Conservation (phyloP, 2,329 filamentous ascomycete species). For the Xylaria sp. region DNA sequence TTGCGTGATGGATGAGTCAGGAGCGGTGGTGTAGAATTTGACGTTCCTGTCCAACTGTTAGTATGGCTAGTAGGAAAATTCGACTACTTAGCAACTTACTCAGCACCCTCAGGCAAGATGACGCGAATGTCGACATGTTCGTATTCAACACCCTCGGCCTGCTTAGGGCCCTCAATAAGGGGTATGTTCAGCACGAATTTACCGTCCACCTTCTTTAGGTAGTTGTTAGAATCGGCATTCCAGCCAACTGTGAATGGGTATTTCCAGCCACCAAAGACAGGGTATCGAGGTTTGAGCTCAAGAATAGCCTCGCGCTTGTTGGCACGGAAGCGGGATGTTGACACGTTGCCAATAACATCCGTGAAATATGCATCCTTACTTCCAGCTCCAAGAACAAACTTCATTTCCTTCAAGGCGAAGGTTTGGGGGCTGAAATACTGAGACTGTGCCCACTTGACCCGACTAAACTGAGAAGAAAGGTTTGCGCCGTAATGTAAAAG, state of each 20-base stretch:
- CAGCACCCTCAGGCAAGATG: constrained; percentile 89
- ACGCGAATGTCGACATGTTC: constrained; percentile 82
- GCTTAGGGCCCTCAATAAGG: constrained; percentile 91
- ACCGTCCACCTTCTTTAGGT: constrained; percentile 72
- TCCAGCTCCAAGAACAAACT: constrained; percentile 80
- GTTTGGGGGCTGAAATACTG: constrained; percentile 81
- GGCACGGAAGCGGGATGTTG: constrained; percentile 86
- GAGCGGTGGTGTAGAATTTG: constrained; percentile 78
- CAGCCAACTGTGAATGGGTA: constrained; percentile 97
- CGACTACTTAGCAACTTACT: constrained; percentile 63
- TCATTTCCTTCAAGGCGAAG: constrained; percentile 82
- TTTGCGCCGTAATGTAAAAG: constrained; percentile 87
- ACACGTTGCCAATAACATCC: constrained; percentile 96
- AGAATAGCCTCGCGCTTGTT: constrained; percentile 82
- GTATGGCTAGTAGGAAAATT: constrained; percentile 50
- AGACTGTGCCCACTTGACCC: constrained; percentile 78
- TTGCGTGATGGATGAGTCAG: constrained; percentile 68
- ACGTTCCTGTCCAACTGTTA: constrained; percentile 74
- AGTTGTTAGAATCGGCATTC: constrained; percentile 85
- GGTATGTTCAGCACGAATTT: constrained; percentile 90
- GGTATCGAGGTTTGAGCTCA: constrained; percentile 92
- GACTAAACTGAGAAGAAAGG: constrained; percentile 76
- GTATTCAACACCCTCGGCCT: constrained; percentile 86
- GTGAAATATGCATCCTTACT: constrained; percentile 92
- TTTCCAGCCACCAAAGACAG: constrained; percentile 97